Evolutionary conservation across 192 early-diverging fungal species (phyloP), one percentile per base, ranked within the genome.

Genomic region (Backusella mclennaniae): DNA sequence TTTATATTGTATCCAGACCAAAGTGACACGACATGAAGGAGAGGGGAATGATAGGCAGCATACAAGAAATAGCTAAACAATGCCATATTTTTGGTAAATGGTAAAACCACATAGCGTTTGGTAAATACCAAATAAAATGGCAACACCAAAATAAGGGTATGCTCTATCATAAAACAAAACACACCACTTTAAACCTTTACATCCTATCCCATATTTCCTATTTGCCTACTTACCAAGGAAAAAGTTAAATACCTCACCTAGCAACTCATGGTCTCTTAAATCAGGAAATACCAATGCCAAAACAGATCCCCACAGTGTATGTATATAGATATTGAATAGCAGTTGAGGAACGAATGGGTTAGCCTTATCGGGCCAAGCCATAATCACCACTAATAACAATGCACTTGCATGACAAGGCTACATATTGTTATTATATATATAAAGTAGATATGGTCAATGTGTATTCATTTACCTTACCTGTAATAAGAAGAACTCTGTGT

Each of bases 371-470:
- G 83, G 84, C 70, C 86, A 85, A 6, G 74, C 67, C 80, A 87
- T 72, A 49, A 87, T 76, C 6, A 73, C 8, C 46, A 87, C 85
- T 66, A 88, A 72, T 39, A 85, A 15, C 44, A 84, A 73, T 6
- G 84, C 84, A 41, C 84, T 85, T 67, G 83, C 82, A 74, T 88
- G 87, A 69, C 87, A 88, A 17, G 87, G 87, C 73, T 88, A 73
- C 1, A 15, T 21, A 49, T 49, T 19, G 14, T 33, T 19, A 15
- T 33, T n/a, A 33, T 33, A 63, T 29, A 31, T 19, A 42, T 35
- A 26, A 29, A 46, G 21, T 46, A 71, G 31, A 42, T 73, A 42
- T 23, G 26, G 15, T n/a, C 2, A 35, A 42, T 33, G 46, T 73
- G 26, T 23, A 35, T 9, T 17, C 12, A 59, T 73, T 59, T 33